Percentiles rank a stretch among this genome's conserved stretches.
These are phyloP conservation scores for Xanthoparmelia taractica DNA, from an alignment of 495 filamentous ascomycete species.

Conservation along the genomic window DNA sequence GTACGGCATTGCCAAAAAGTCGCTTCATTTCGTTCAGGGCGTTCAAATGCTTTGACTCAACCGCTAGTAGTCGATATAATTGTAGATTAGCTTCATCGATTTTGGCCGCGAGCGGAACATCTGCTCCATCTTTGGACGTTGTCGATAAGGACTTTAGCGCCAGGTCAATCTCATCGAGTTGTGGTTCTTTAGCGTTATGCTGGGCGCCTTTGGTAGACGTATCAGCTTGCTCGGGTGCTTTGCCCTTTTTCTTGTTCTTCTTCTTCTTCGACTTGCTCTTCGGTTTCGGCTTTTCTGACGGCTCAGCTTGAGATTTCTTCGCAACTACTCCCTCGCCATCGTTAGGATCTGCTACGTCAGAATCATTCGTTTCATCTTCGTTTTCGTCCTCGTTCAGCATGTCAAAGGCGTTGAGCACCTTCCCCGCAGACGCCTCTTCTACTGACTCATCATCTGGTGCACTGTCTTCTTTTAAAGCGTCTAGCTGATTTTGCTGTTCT, in stretches of 20 bases:
- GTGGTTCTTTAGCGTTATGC: conserved; percentile 35
- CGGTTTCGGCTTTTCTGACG: conserved; percentile 17
- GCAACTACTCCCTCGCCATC: conserved; percentile 27
- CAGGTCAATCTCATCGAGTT: conserved; percentile 74
- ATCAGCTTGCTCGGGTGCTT: conserved; percentile 7
- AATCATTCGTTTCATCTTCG: conserved; percentile 57
- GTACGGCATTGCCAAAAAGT: conserved; percentile 75
- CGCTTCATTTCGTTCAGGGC: conserved; percentile 88
- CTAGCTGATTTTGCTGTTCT: conserved; percentile 54
- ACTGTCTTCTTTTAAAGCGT: conserved; percentile 32
- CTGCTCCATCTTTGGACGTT: conserved; percentile 15
- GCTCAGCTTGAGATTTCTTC: neutral
- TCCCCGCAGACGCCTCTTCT: conserved; percentile 39
- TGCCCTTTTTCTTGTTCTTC: conserved; percentile 24
- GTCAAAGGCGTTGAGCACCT: conserved; percentile 43
- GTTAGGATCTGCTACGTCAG: conserved; percentile 21
- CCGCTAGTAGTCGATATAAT: conserved; percentile 50
- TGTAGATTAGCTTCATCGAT: conserved; percentile 22
- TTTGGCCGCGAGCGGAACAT: neutral
- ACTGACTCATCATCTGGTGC: conserved; percentile 44
- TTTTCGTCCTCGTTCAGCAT: conserved; percentile 49
- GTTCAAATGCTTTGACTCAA: conserved; percentile 76
- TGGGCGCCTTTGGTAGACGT: conserved; percentile 27
- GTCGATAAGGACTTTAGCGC: conserved; percentile 61
- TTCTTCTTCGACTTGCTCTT: conserved; percentile 26